Percentiles rank a stretch among this genome's conserved stretches.
phyloP scores from a whole-genome alignment of 2,329 filamentous ascomycete species.

The Aspergillus pseudonomiae region DNA sequence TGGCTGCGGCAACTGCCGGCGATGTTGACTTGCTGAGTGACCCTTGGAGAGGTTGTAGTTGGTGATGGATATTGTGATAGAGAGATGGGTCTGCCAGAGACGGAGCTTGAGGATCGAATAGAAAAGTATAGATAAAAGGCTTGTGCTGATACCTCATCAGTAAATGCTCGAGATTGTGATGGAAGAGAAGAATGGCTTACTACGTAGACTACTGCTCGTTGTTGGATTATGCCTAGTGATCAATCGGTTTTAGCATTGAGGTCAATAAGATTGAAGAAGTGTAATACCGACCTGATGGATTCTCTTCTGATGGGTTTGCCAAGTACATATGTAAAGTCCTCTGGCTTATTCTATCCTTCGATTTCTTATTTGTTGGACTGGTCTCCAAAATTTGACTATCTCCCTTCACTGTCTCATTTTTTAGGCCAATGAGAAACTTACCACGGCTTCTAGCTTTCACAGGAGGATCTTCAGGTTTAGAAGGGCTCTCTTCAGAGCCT shows the following conservation, averaged over 20 bases:
- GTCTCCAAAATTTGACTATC: slow-evolving; percentile 37
- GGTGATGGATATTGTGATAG: slow-evolving; percentile 53
- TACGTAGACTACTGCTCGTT: slow-evolving; percentile 48
- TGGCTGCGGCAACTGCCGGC: slow-evolving; percentile 42
- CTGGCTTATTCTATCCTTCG: slow-evolving; percentile 36
- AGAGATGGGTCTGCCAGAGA: slow-evolving; percentile 46
- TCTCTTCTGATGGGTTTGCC: slow-evolving; percentile 18
- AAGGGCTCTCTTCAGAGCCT: slow-evolving; percentile 4
- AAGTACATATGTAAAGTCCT: slow-evolving; percentile 41
- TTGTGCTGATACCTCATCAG: slow-evolving; percentile 37
- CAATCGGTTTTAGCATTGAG: slow-evolving; percentile 2
- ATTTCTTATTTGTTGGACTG: slow-evolving; percentile 24
- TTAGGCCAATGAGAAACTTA: slow-evolving; percentile 47
- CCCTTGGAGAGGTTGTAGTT: slow-evolving; percentile 52
- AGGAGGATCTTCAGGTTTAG: slow-evolving; percentile 9
- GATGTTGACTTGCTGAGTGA: slow-evolving; percentile 51
- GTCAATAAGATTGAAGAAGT: background rate
- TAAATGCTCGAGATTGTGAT: background rate
- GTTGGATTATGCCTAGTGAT: slow-evolving; percentile 22
- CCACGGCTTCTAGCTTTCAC: slow-evolving; percentile 31
- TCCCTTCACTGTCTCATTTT: slow-evolving; percentile 41
- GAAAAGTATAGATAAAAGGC: slow-evolving; percentile 56
- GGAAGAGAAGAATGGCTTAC: slow-evolving; percentile 28
- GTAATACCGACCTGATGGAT: slow-evolving; percentile 18
- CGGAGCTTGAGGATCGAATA: slow-evolving; percentile 49